Base-by-base conservation (phyloP, 331 rosid species). In the Stylosanthes scabra region DNA sequence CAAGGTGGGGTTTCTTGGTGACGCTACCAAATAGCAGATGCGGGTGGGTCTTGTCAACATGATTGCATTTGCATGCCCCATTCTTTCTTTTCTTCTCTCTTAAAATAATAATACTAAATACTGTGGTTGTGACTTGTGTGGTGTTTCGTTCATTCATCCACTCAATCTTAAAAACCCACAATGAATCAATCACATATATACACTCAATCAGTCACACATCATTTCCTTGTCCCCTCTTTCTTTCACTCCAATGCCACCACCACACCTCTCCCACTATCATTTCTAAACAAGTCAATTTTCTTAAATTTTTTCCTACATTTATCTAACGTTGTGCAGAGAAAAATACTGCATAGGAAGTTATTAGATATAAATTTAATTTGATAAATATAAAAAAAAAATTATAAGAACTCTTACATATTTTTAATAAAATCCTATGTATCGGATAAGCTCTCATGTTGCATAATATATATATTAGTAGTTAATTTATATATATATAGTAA, bases 41-140 rank as follows among this genome's bases (percentile, higher is more conserved):
- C 80, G 63, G 16, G 37, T 31, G 65, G 11, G 84, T 80, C 84
- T 27, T 75, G 52, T 80, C 81, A 80, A 80, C 77, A 80, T 80
- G 74, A 74, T 74, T 80, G 25, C 25, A 20, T 20, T 20, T 20
- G 25, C 25, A 20, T 20, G 77, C 9, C 62, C 9, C 62, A 62
- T 65, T 68, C 46, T 67, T 11, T 59, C 50, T 74, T 66, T 39
- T 13, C 37, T 29, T 62, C 54, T 20, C 5, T 31, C 3, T 31
- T 31, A 31, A 3, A 31, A 31, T 31, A 31, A 3, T 31, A 31
- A 3, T 31, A 31, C 5, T 27, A 6, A 20, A 20, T 20, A 20
- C 25, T 44, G 6, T 11, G 11, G 37, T 16, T n/a, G 28, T 42
- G 29, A 4, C 25, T 45, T 52, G 6, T 61, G 3, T 31, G 37